Percentiles rank a stretch among this genome's conserved stretches.
phyloP scores from a whole-genome alignment of 1,284 basidiomycete species.

The Boletellus sp. region DNA sequence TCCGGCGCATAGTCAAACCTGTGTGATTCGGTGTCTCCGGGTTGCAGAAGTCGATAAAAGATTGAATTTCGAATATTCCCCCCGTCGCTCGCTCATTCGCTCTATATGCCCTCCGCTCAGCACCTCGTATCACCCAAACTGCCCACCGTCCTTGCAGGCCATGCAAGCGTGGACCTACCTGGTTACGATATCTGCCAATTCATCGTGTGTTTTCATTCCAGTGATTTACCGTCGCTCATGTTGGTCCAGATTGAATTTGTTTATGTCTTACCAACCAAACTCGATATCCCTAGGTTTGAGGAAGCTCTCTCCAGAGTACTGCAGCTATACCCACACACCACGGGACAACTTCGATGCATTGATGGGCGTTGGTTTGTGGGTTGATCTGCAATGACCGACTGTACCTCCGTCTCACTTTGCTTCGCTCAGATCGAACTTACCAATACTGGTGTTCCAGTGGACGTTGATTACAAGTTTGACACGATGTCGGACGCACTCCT shows the following conservation, averaged over 20 bases:
- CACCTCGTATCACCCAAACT: neutral
- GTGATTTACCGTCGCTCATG: neutral
- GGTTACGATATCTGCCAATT: slow-evolving; percentile 22
- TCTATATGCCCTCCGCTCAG: neutral
- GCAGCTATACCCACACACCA: neutral
- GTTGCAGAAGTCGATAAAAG: too few species aligned
- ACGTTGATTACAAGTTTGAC: slow-evolving; percentile 3
- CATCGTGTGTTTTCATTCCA: slow-evolving; percentile 9
- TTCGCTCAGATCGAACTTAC: slow-evolving; percentile 25
- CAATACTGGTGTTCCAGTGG: slow-evolving; percentile 15
- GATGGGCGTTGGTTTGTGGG: slow-evolving; percentile 29
- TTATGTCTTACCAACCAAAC: slow-evolving; percentile 22
- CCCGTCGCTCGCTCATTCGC: too few species aligned
- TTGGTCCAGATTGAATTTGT: slow-evolving; percentile 25
- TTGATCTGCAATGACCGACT: neutral
- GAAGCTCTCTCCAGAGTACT: neutral
- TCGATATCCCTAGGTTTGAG: slow-evolving; percentile 14
- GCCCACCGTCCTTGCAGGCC: slow-evolving; percentile 4
- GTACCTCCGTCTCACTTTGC: slow-evolving; percentile 1
- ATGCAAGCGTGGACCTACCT: slow-evolving; percentile 17
- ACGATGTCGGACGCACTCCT: slow-evolving; percentile 12
- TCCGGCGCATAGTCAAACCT: too few species aligned
- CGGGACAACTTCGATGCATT: neutral
- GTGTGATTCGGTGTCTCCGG: too few species aligned
- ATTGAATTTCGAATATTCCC: too few species aligned